phyloP scores from a whole-genome alignment of 1,139 yeast genomes.

The Zygosaccharomyces sapae region DNA sequence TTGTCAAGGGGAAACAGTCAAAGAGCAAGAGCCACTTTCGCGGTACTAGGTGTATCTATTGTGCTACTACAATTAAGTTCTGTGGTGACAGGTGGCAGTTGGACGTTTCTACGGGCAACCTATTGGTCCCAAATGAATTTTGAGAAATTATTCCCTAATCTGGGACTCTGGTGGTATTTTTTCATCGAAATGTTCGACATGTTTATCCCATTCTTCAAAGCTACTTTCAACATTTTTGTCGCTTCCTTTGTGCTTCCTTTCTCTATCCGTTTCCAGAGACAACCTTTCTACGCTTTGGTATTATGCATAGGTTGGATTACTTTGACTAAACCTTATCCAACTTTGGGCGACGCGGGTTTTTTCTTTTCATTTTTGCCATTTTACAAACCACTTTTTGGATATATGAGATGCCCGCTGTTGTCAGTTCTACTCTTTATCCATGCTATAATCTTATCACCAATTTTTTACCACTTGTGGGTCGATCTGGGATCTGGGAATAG shows the following conservation, averaged over 20 bases:
- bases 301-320: slow-evolving; percentile 62
- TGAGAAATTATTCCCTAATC: slow-evolving; percentile 56
- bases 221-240: slow-evolving; percentile 78
- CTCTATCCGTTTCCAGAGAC: slow-evolving; percentile 60
- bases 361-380: slow-evolving; percentile 59
- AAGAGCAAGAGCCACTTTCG: slow-evolving; percentile 11
- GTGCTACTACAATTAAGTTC: slow-evolving; percentile 43
- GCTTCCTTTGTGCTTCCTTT: slow-evolving; percentile 68
- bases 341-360: slow-evolving; percentile 77
- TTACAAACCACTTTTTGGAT: slow-evolving; percentile 44
- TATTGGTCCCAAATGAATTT: slow-evolving; percentile 60
- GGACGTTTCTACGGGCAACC: slow-evolving; percentile 56
- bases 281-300: slow-evolving; percentile 65
- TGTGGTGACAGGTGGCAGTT: slow-evolving; percentile 40
- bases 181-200: slow-evolving; percentile 93
- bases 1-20: slow-evolving; percentile 14
- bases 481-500: slow-evolving; percentile 92
- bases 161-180: slow-evolving; percentile 98
- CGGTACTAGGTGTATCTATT: slow-evolving; percentile 26
- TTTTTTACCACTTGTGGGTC: slow-evolving; percentile 93
- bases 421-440: slow-evolving; percentile 46
- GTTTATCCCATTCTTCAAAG: slow-evolving; percentile 76
- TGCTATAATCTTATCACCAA: slow-evolving; percentile 65
- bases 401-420: slow-evolving; percentile 44
- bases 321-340: slow-evolving; percentile 81